These are phyloP conservation scores for Schrenkiella parvula DNA, from an alignment of 345 rosid genomes.

Conservation along the genomic window DNA sequence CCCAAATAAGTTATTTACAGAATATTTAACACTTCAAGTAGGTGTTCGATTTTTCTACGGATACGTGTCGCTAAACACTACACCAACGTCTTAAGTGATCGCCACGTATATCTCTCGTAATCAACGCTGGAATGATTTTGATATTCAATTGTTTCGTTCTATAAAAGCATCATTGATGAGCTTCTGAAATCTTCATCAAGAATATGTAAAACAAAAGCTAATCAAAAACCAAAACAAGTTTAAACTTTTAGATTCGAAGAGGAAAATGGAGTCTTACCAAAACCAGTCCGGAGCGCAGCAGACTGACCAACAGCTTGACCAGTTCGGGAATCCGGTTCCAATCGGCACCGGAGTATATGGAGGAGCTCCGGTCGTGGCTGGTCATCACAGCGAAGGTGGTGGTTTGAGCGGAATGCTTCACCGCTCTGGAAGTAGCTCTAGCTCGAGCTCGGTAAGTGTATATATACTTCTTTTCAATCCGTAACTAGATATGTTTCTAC, in stretches of 20 bases:
- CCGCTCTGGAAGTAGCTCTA: conserved; percentile 32
- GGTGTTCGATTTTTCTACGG: not conserved
- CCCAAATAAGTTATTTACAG: not conserved
- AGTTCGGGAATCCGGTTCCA: conserved; percentile 25
- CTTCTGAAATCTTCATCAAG: not conserved
- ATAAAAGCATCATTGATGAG: not conserved
- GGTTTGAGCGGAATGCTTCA: conserved; percentile 29
- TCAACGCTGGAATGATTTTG: not conserved
- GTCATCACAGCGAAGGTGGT: conserved; percentile 17
- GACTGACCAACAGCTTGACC: conserved; percentile 21
- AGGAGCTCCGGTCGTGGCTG: conserved; percentile 11
- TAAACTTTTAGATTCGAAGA: not conserved
- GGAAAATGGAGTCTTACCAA: conserved; percentile 27
- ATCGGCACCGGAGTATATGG: conserved; percentile 17
- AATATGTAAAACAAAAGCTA: not conserved
- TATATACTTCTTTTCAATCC: not conserved
- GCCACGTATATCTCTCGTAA: conserved; percentile 6
- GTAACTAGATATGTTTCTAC: not conserved
- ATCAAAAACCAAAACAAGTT: not conserved
- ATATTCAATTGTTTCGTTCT: not conserved
- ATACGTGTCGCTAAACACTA: not conserved
- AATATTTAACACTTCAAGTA: not conserved
- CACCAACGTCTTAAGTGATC: not conserved
- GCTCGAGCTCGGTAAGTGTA: conserved; percentile 27
- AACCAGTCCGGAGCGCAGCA: conserved; percentile 33